A percentile compares a stretch with the other conserved stretches of the same genome.
phyloP scores from a whole-genome alignment of 352 stramenopile genomes.

The Globisporangium nodosum region DNA sequence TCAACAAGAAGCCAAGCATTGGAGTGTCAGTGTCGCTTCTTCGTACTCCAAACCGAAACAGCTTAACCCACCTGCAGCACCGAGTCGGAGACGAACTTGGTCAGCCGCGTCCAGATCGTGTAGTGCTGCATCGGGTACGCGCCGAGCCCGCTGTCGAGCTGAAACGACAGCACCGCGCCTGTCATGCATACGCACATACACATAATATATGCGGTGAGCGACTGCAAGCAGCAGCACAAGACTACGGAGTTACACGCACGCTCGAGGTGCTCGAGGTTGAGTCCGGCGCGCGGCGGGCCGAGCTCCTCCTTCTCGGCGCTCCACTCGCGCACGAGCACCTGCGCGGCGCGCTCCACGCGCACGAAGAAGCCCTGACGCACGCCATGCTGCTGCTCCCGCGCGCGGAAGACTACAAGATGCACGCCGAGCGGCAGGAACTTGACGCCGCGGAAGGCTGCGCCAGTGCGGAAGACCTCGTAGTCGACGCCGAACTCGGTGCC shows the following conservation, averaged over 20 bases:
- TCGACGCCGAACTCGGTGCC: slow-evolving; percentile 81
- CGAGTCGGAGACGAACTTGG: slow-evolving; percentile 50
- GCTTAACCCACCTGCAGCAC: slow-evolving; percentile 46
- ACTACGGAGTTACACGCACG: slow-evolving; percentile 24
- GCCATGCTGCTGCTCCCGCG: slow-evolving; percentile 69
- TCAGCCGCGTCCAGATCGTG: slow-evolving; percentile 67
- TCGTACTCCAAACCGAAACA: too few relatives aligned
- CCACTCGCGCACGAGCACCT: slow-evolving; percentile 78
- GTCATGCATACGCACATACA: neutral
- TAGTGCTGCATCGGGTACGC: slow-evolving; percentile 76
- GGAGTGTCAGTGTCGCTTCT: neutral
- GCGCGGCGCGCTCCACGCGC: slow-evolving; percentile 42
- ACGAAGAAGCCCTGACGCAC: slow-evolving; percentile 84
- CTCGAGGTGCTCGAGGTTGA: slow-evolving; percentile 69
- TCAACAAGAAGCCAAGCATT: neutral
- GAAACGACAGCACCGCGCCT: slow-evolving; percentile 68
- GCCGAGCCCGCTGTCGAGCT: slow-evolving; percentile 73
- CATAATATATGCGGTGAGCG: neutral
- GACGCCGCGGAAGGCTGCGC: slow-evolving; percentile 71
- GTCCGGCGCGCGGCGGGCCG: slow-evolving; percentile 32
- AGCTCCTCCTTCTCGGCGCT: slow-evolving; percentile 75
- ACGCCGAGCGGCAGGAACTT: slow-evolving; percentile 80
- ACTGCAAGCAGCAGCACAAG: neutral
- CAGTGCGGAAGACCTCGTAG: slow-evolving; percentile 83
- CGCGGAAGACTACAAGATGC: slow-evolving; percentile 81